A percentile compares a stretch with the other conserved stretches of the same genome.
phyloP scores from a whole-genome alignment of 495 filamentous ascomycete genomes.

The Thermothielavioides terrestris region DNA sequence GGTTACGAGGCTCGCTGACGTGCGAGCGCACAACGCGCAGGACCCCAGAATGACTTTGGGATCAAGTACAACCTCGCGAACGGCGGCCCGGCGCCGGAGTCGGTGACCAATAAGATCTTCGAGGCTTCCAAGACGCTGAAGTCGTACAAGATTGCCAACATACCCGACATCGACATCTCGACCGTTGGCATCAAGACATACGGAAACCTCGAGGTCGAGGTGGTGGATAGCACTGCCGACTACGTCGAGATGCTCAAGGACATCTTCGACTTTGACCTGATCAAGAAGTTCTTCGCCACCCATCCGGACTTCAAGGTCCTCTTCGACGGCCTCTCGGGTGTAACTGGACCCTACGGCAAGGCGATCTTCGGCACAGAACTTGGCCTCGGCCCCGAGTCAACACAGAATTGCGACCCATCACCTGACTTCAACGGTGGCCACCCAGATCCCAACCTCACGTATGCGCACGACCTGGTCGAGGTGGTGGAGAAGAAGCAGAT shows the following conservation, averaged over 20 bases:
- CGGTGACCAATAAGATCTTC: slow-evolving; percentile 95
- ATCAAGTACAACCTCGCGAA: slow-evolving; percentile 99
- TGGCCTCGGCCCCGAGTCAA: slow-evolving; percentile 63
- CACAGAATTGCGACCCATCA: slow-evolving; percentile 85
- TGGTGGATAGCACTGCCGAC: slow-evolving; percentile 84
- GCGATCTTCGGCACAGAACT: slow-evolving; percentile 93
- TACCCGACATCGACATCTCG: slow-evolving; percentile 77
- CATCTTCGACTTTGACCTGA: slow-evolving; percentile 94
- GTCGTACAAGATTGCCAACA: slow-evolving; percentile 83
- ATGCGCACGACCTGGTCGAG: slow-evolving; percentile 90
- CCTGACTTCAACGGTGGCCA: slow-evolving; percentile 96
- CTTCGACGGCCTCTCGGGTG: slow-evolving; percentile 89
- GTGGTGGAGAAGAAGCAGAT: slow-evolving; percentile 84
- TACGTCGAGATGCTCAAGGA: slow-evolving; percentile 93
- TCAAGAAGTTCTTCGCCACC: slow-evolving; percentile 78
- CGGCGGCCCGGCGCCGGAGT: slow-evolving; percentile 89
- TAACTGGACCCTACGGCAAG: slow-evolving; percentile 89
- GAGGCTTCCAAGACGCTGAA: slow-evolving; percentile 78
- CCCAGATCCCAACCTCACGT: slow-evolving; percentile 97
- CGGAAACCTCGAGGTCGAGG: slow-evolving; percentile 81
- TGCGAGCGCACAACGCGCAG: slow-evolving; percentile 34
- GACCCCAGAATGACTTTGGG: slow-evolving; percentile 87
- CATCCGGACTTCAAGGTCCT: slow-evolving; percentile 93
- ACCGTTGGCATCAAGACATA: slow-evolving; percentile 77
- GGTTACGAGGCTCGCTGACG: too few species aligned